phyloP scores from a whole-genome alignment of 768 basidiomycete genomes.

The Tylopilus rubrobrunneus region DNA sequence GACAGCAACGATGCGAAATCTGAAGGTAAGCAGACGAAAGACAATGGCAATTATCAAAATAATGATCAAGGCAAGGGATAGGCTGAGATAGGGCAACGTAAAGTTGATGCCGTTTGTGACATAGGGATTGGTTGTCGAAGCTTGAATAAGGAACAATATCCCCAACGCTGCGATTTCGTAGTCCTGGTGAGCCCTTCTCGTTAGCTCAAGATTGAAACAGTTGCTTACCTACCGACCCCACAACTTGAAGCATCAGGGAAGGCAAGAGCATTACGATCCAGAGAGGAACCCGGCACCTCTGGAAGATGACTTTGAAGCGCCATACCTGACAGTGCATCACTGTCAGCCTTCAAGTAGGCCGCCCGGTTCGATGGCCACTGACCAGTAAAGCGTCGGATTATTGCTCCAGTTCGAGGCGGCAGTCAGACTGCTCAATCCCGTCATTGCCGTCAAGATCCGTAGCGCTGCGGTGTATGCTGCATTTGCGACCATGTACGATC shows the following conservation, averaged over 20 bases:
- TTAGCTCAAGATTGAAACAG: not conserved
- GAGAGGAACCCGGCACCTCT: not conserved
- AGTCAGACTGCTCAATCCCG: slow-evolving; percentile 69
- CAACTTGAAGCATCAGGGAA: slow-evolving; percentile 5
- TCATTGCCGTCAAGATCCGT: slow-evolving; percentile 77
- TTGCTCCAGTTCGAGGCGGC: slow-evolving; percentile 79
- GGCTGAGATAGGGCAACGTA: slow-evolving; percentile 20
- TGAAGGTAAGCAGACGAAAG: slow-evolving; percentile 22
- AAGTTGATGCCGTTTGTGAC: slow-evolving; percentile 7
- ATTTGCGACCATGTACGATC: slow-evolving; percentile 58
- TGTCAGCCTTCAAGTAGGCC: not conserved
- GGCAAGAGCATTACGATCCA: slow-evolving; percentile 12
- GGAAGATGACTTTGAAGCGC: slow-evolving; percentile 17
- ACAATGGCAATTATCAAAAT: slow-evolving; percentile 31
- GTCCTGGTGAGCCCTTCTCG: not conserved
- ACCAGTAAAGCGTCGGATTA: slow-evolving; percentile 25
- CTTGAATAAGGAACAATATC: slow-evolving; percentile 4
- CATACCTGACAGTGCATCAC: slow-evolving; percentile 1
- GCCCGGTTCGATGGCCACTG: not conserved
- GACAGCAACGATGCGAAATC: slow-evolving; percentile 3
- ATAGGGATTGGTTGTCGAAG: slow-evolving; percentile 8
- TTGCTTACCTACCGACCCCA: slow-evolving; percentile 6
- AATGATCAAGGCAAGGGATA: slow-evolving; percentile 32
- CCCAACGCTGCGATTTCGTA: slow-evolving; percentile 2
- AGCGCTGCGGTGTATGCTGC: slow-evolving; percentile 81